These are phyloP conservation scores for Tilletia setariae DNA, from an alignment of 1,284 basidiomycete genomes.

Conservation along the genomic window DNA sequence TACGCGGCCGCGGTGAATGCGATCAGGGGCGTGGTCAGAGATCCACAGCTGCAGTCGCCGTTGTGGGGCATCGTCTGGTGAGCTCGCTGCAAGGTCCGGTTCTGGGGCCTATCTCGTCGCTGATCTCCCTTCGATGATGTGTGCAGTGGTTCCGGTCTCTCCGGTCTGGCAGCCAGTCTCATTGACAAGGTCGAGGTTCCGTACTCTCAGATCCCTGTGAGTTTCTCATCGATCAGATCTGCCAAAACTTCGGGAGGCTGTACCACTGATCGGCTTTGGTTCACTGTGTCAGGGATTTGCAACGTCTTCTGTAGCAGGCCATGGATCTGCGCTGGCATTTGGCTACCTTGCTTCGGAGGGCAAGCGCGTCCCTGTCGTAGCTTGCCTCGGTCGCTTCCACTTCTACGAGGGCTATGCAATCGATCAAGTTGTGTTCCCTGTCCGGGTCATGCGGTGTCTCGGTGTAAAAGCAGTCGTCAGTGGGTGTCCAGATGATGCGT, in stretches of 20 bases:
- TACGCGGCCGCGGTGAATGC: constrained; percentile 31
- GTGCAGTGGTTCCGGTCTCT: constrained; percentile 34
- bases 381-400: constrained; percentile 80
- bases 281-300: constrained; percentile 28
- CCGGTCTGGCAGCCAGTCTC: constrained; percentile 30
- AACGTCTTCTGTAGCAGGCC: constrained; percentile 64
- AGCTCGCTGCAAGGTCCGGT: not conserved
- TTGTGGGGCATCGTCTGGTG: constrained; percentile 45
- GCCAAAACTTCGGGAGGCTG: too few species aligned
- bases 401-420: constrained; percentile 74
- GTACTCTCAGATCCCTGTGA: constrained; percentile 36
- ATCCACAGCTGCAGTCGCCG: constrained; percentile 26
- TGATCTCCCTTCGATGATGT: not conserved
- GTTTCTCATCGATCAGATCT: too few species aligned
- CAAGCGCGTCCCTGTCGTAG: constrained; percentile 68
- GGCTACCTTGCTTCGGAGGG: constrained; percentile 61
- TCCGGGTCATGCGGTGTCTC: constrained; percentile 70
- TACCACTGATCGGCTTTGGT: too few species aligned
- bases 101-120: not conserved
- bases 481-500: not conserved
- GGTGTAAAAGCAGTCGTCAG: constrained; percentile 69
- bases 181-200: constrained; percentile 29
- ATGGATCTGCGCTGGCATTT: constrained; percentile 73
- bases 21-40: constrained; percentile 22
- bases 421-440: constrained; percentile 63